Evolutionary conservation across 1,139 yeast species (phyloP), one percentile per base, ranked within the genome.

Genomic region (Yamadazyma siamensis): DNA sequence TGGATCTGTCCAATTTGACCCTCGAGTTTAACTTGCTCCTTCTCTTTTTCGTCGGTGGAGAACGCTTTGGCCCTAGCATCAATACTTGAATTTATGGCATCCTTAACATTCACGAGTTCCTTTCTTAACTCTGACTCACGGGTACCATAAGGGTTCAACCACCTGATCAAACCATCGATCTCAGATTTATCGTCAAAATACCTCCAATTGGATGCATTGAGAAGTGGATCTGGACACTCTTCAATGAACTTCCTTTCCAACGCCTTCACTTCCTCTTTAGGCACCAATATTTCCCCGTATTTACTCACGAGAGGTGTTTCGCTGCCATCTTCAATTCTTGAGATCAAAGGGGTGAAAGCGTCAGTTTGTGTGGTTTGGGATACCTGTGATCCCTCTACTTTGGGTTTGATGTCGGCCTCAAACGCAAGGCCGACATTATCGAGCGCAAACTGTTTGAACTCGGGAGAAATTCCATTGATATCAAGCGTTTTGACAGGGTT

Each of bases 81-180:
- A 50, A 85, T 74, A 46, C 88, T 74, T 9, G 68, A 61, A 13
- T 56, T 50, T 12, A 89, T 71, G 13, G 73, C 70, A 8, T 74
- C 80, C 41, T 75, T 71, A 6, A 78, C 67, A 4, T 60, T 58
- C 7, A 55, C 43, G 31, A 88, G 56, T 47, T 86, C 95, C 40
- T 80, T 80, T 22, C 74, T 59, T 27, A 91, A 65, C 23, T 62
- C 67, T 7, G 78, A 67, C 50, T 91, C 98, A 27, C 96, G 66
- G 31, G 62, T 64, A 3, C 97, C 97, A 70, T 80, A 75, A 6
- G 77, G 80, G 46, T 82, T 79, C 33, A 89, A 65, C 87, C 94
- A 84, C 9, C 59, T 50, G 6, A 80, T 41, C 18, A 91, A 54
- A n/a, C 51, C 52, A 2, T 71, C 73, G 21, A 89, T 55, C 32